Conservation (phyloP, 164 flowering plant genomes). For the Protea cynaroides region DNA sequence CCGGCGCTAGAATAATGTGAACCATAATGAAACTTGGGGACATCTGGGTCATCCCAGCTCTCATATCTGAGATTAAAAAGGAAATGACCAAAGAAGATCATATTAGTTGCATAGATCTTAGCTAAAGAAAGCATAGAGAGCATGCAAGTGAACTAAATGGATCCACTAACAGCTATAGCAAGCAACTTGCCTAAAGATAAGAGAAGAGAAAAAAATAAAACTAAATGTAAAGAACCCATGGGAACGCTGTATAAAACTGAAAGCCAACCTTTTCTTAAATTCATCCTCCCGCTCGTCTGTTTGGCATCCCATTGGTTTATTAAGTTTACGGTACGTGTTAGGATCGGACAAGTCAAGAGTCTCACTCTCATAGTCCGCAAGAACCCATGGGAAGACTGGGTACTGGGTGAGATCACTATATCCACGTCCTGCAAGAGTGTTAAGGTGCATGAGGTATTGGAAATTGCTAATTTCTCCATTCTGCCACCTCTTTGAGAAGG, state of each 20-base stretch:
- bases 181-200: background rate
- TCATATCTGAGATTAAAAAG: constrained; percentile 56
- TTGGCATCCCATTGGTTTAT: constrained; percentile 99
- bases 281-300: constrained; percentile 95
- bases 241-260: background rate
- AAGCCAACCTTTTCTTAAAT: constrained; percentile 74
- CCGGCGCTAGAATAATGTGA: constrained; percentile 99
- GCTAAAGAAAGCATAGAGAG: background rate
- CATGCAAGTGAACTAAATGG: background rate
- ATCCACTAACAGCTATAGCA: background rate
- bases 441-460: constrained; percentile 98
- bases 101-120: background rate
- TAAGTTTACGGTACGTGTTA: constrained; percentile 78
- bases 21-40: constrained; percentile 98
- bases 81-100: constrained; percentile 3
- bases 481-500: constrained; percentile 99
- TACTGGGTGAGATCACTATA: constrained; percentile 98
- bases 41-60: constrained; percentile 99
- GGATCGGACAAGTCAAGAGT: constrained; percentile 66
- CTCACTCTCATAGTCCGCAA: constrained; percentile 94
- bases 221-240: background rate
- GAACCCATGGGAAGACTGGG: constrained; percentile 99
- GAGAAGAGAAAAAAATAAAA: constrained; percentile 2
- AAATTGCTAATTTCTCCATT: constrained; percentile 99
- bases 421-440: constrained; percentile 98